Evolutionary conservation across 495 filamentous ascomycete species (phyloP), one percentile per base, ranked within the genome.

Genomic region (Aspergillus nanangensis): DNA sequence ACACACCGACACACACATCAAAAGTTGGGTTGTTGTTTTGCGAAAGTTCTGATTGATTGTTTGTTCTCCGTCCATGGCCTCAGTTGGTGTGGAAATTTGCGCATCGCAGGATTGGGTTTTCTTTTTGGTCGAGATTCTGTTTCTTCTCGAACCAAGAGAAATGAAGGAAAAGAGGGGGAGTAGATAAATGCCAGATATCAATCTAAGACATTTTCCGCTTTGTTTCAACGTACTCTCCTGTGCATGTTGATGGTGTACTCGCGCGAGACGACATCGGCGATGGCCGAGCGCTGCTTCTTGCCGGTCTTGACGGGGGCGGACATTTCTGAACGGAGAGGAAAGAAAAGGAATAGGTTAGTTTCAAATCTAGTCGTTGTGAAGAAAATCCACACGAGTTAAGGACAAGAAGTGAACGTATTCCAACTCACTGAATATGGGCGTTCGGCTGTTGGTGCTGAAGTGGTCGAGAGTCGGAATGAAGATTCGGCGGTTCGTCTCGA

Each of bases 241-340:
- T 99, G 93, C 53, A 99, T 76, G 82, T 99, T 92, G 80, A 99
- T 99, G 70, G 93, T 99, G 83, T 97, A 99, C 80, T 99, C 94
- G 80, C 93, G 90, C 48, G 93, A 83, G 65, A 99, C 93, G 62
- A 97, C 94, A 74, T 97, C 91, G 65, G 87, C 85, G 70, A 97
- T 95, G 74, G 93, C 93, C 67, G 90, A 96, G 66, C 91, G 87
- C 59, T 74, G 62, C 63, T 76, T 76, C 84, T 95, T 95, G 69
- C 75, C 80, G 57, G 79, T 58, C 44, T 65, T 61, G 58, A 64
- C 61, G 58, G 44, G 41, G 67, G 79, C 80, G 76, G 86, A 86
- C 87, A 90, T 91, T 79, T 79, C 78, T 83, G 62, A 27, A 25
- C 38, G n/a, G 14, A 9, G 29, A 31, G 35, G 23, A 50, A 41